Conservation (phyloP, 306 rosid genomes). For the Prunus campanulata region DNA sequence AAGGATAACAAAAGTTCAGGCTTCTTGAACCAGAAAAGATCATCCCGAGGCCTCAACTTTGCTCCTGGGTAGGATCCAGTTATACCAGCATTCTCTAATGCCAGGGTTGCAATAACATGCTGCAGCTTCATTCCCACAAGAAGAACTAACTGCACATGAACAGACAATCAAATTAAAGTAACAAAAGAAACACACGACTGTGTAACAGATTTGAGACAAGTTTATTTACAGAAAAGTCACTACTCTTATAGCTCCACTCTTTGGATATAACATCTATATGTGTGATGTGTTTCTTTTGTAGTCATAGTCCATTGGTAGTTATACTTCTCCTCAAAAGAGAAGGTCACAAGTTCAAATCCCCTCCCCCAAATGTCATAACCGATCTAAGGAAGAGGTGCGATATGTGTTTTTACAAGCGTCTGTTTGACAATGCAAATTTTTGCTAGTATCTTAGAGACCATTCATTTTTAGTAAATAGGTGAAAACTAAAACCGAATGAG, state of each 20-base stretch:
- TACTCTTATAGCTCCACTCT: not conserved
- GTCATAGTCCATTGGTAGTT: not conserved
- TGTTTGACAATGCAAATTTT: not conserved
- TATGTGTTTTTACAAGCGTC: not conserved
- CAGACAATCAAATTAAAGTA: constrained; percentile 20
- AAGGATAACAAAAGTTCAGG: constrained; percentile 85
- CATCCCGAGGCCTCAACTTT: constrained; percentile 92
- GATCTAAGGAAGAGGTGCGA: not conserved
- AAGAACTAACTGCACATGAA: constrained; percentile 72
- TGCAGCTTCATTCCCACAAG: constrained; percentile 93
- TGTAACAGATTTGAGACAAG: constrained; percentile 13
- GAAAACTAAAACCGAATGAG: not conserved
- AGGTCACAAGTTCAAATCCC: not conserved
- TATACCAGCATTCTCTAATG: constrained; percentile 79
- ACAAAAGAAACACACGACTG: constrained; percentile 1
- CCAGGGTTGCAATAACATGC: constrained; percentile 88
- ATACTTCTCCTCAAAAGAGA: not conserved
- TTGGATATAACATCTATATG: not conserved
- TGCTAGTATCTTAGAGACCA: not conserved
- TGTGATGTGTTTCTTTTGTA: not conserved
- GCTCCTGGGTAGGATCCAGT: constrained; percentile 48
- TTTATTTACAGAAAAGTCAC: not conserved
- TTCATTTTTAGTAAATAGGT: not conserved
- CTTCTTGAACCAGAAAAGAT: constrained; percentile 96
- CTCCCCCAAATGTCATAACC: not conserved